phyloP scores from a whole-genome alignment of 1,139 yeast genomes.

The Yamadazyma diospyri region DNA sequence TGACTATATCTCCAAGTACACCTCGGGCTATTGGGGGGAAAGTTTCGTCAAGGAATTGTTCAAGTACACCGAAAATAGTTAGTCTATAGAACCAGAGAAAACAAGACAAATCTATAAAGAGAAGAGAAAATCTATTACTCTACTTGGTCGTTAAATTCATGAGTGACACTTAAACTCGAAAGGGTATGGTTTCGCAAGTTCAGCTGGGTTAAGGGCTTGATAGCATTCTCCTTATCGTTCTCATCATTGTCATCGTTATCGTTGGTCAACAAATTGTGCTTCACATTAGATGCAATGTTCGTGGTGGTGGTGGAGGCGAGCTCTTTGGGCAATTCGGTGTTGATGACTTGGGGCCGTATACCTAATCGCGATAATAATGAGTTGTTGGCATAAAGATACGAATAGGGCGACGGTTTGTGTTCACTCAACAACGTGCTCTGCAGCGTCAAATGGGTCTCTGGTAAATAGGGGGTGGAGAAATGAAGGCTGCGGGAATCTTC shows the following conservation, averaged over 20 bases:
- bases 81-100: slow-evolving; percentile 1
- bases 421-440: slow-evolving; percentile 29
- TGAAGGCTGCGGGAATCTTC: slow-evolving; percentile 3
- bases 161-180: slow-evolving; percentile 15
- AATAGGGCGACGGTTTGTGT: slow-evolving; percentile 24
- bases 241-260: slow-evolving; percentile 10
- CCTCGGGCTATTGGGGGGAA: slow-evolving; percentile 97
- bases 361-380: slow-evolving; percentile 40
- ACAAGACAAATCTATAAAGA: neutral
- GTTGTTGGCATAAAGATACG: slow-evolving; percentile 33
- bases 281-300: slow-evolving; percentile 9
- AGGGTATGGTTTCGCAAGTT: slow-evolving; percentile 31
- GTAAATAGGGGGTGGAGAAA: slow-evolving; percentile 25
- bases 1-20: slow-evolving; percentile 84
- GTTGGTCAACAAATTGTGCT: neutral
- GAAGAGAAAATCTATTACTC: slow-evolving; percentile 15
- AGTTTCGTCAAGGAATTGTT: slow-evolving; percentile 85
- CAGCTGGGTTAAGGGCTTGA: slow-evolving; percentile 28
- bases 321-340: slow-evolving; percentile 16
- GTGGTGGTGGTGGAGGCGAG: slow-evolving; percentile 11
- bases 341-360: slow-evolving; percentile 43
- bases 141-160: slow-evolving; percentile 26
- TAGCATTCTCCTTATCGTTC: slow-evolving; percentile 15
- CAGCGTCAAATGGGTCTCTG: slow-evolving; percentile 32
- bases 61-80: slow-evolving; percentile 26